Evolutionary conservation across 83 land plant genomes (phyloP).

Genomic region (Diphasiastrum complanatum): DNA sequence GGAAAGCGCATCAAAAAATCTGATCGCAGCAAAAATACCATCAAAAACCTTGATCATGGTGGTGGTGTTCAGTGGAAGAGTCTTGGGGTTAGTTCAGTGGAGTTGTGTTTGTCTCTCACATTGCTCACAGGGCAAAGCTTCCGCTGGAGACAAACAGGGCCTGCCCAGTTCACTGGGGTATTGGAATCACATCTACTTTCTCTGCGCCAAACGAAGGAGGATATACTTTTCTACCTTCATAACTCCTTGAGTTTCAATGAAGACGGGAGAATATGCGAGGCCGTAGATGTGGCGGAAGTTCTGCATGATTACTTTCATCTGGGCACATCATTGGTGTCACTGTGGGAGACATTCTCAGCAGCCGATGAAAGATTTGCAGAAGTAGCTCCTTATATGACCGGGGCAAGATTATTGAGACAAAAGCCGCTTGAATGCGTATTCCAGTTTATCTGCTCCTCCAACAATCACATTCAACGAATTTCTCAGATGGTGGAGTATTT

Average conservation of each 20-base stretch:
- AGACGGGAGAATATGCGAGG: not conserved
- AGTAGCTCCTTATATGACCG: slow-evolving; percentile 47
- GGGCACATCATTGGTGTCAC: slow-evolving; percentile 39
- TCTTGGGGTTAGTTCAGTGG: slow-evolving; percentile 46
- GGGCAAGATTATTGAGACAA: slow-evolving; percentile 80
- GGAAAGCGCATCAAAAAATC: too few relatives aligned
- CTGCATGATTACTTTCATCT: slow-evolving; percentile 67
- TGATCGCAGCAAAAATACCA: too few relatives aligned
- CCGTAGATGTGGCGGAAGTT: slow-evolving; percentile 20
- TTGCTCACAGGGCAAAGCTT: slow-evolving; percentile 94
- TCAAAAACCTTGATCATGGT: too few relatives aligned
- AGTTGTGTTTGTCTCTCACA: slow-evolving; percentile 76
- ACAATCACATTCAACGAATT: slow-evolving; percentile 80
- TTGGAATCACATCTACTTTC: slow-evolving; percentile 60
- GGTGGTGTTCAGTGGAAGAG: too few relatives aligned
- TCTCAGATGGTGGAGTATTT: slow-evolving; percentile 78
- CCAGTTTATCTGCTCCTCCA: slow-evolving; percentile 95
- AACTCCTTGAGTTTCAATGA: slow-evolving; percentile 2
- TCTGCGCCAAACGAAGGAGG: slow-evolving; percentile 48
- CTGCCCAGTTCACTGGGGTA: slow-evolving; percentile 61
- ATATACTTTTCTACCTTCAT: slow-evolving; percentile 34
- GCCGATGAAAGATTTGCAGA: slow-evolving; percentile 69
- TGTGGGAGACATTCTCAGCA: slow-evolving; percentile 54
- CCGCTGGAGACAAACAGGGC: slow-evolving; percentile 72
- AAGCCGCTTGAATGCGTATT: slow-evolving; percentile 85